A percentile compares a stretch with the other conserved stretches of the same genome.
These are phyloP conservation scores for Globisporangium splendens DNA, from an alignment of 352 stramenopile genomes.

Conservation along the genomic window DNA sequence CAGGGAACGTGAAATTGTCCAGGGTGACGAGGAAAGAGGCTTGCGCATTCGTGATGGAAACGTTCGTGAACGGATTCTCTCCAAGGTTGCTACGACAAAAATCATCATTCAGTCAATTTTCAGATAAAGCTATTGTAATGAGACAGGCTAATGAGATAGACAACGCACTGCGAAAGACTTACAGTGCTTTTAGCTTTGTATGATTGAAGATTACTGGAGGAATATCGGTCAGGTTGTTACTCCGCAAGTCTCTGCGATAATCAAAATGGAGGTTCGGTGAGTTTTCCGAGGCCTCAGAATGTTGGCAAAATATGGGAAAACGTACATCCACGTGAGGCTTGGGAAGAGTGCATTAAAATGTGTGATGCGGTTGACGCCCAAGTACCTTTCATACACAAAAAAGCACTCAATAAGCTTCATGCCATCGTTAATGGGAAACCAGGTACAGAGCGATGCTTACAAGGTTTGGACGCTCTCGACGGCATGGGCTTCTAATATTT, in stretches of 20 bases:
- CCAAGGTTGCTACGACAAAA: too few species aligned
- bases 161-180: neutral
- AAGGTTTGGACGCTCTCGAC: neutral
- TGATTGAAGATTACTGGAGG: neutral
- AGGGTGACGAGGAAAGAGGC: too few species aligned
- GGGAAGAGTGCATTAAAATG: neutral
- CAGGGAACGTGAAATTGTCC: slow-evolving; percentile 3
- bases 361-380: neutral
- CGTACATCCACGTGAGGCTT: too few species aligned
- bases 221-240: neutral
- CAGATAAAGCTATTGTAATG: too few species aligned
- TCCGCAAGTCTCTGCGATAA: too few species aligned
- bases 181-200: neutral
- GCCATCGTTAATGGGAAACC: neutral
- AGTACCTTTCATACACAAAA: slow-evolving; percentile 1
- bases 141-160: too few species aligned
- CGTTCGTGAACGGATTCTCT: too few species aligned
- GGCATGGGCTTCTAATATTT: neutral
- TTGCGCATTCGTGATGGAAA: too few species aligned
- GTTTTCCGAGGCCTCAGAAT: too few species aligned
- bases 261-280: too few species aligned
- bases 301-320: too few species aligned
- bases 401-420: neutral
- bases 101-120: too few species aligned
- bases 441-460: neutral